Evolutionary conservation across 2,329 filamentous ascomycete genomes (phyloP), one percentile per base, ranked within the genome.

Genomic region (Alternaria consortialis): DNA sequence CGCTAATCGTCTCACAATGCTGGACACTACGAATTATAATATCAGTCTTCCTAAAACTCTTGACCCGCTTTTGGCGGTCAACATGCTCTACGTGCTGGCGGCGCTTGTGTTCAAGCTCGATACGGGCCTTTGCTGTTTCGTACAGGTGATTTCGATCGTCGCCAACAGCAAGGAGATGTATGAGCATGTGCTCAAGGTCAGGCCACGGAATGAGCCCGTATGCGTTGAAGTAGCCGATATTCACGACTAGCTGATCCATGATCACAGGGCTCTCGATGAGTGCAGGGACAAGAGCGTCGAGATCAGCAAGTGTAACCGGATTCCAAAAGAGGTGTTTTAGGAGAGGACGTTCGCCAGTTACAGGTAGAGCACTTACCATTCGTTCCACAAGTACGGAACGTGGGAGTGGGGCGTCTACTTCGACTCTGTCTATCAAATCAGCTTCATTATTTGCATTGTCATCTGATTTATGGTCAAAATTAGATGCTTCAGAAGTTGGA

Each of bases 241-340:
- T 65, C 4, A 37, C 15, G 20, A 54, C 42, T 7, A 65, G 17
- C 46, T 55, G 51, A 17, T 47, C n/a, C 31, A 58, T 58, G 15
- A 63, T 13, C 5, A 2, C 17, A 5, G 2, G 12, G 7, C 59
- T 57, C 8, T 15, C 12, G 50, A 46, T 31, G 7, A 63, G 20
- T 5, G 42, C 34, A n/a, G 60, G 50, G 8, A 63, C 34, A 13
- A 65, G 20, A 3, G 17, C 46, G 17, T 64, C 47, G 3, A 61
- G 37, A 25, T 64, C 63, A 34, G 51, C 13, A 5, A 59, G 37
- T 0, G 37, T 58, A 20, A 34, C 47, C 2, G 55, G 23, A 2
- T 40, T 29, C 20, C 27, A 4, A 29, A 61, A 31, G 8, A 66
- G 32, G 25, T 58, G 43, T 34, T 52, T 17, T 7, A 53, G 15